phyloP scores from a whole-genome alignment of 2,329 filamentous ascomycete species.

The Penicillium digitatum region DNA sequence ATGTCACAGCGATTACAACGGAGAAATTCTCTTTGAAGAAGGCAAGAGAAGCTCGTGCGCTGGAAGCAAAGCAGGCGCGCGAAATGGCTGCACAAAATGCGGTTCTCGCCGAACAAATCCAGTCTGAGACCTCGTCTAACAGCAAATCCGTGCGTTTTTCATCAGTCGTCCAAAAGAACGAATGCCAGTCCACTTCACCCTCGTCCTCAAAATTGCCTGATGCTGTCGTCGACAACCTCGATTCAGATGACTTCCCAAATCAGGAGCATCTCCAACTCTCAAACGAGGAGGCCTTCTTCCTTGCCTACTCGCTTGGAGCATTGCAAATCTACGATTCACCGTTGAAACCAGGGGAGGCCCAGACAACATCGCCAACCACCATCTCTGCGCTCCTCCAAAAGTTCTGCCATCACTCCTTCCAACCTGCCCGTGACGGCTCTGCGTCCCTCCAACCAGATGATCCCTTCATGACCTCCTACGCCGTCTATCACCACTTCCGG shows the following conservation, averaged over 20 bases:
- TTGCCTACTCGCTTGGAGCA: constrained; percentile 73
- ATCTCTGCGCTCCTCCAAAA: constrained; percentile 59
- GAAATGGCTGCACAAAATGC: constrained; percentile 15
- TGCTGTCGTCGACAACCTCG: constrained; percentile 8
- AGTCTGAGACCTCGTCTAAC: constrained; percentile 11
- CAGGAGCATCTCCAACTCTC: constrained; percentile 90
- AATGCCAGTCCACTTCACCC: constrained; percentile 44
- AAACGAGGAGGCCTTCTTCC: constrained; percentile 86
- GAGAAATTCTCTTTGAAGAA: constrained; percentile 36
- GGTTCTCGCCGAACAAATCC: constrained; percentile 7
- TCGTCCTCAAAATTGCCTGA: constrained; percentile 13
- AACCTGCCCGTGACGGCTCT: constrained; percentile 52
- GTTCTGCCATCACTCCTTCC: constrained; percentile 67
- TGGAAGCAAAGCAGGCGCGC: constrained; percentile 19
- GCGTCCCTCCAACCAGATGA: constrained; percentile 65
- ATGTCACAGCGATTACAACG: constrained; percentile 16
- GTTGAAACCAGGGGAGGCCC: constrained; percentile 13
- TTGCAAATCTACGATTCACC: constrained; percentile 55
- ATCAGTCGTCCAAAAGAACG: constrained; percentile 61
- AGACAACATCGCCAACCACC: constrained; percentile 43
- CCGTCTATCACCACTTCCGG: constrained; percentile 92
- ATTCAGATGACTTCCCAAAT: constrained; percentile 40
- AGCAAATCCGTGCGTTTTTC: constrained; percentile 68
- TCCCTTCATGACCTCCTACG: constrained; percentile 79
- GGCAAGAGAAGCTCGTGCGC: constrained; percentile 30